Percentiles rank a stretch among this genome's conserved stretches.
These are phyloP conservation scores for Podila epicladia DNA, from an alignment of 192 early-diverging fungal genomes.

Conservation along the genomic window DNA sequence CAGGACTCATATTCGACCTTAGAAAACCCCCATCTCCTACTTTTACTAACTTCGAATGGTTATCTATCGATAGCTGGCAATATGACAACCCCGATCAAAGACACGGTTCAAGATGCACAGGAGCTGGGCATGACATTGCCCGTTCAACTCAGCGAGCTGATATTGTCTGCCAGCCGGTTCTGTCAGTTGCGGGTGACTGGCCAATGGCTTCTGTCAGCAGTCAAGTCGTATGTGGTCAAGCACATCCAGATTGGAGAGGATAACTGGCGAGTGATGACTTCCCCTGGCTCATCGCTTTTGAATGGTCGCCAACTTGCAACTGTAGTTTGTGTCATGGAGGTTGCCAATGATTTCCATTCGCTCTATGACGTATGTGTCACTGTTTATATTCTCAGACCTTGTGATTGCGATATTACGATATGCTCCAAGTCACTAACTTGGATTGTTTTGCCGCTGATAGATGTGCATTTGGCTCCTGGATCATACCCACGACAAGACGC, in stretches of 20 bases:
- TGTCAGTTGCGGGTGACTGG: slow-evolving; percentile 54
- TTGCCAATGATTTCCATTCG: slow-evolving; percentile 58
- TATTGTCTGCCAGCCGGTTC: slow-evolving; percentile 58
- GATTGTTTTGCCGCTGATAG: not conserved
- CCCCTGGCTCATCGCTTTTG: slow-evolving; percentile 78
- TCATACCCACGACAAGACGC: slow-evolving; percentile 56
- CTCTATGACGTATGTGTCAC: slow-evolving; percentile 51
- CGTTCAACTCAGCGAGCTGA: slow-evolving; percentile 39
- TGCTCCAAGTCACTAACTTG: not conserved
- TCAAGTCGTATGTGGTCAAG: slow-evolving; percentile 58
- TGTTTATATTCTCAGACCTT: not conserved
- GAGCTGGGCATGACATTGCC: slow-evolving; percentile 42
- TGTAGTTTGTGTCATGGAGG: slow-evolving; percentile 57
- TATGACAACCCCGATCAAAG: slow-evolving; percentile 51
- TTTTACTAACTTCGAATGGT: not conserved
- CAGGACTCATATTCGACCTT: too few species aligned
- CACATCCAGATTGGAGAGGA: slow-evolving; percentile 61
- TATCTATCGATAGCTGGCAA: slow-evolving; percentile 33
- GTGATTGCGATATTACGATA: not conserved
- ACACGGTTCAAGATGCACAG: slow-evolving; percentile 42
- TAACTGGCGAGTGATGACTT: slow-evolving; percentile 84
- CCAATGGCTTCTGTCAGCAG: slow-evolving; percentile 56
- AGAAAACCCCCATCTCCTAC: too few species aligned
- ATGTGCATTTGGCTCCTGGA: slow-evolving; percentile 63
- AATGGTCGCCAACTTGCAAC: slow-evolving; percentile 73